phyloP scores from a whole-genome alignment of 306 rosid genomes.

The Cicer judaicum region DNA sequence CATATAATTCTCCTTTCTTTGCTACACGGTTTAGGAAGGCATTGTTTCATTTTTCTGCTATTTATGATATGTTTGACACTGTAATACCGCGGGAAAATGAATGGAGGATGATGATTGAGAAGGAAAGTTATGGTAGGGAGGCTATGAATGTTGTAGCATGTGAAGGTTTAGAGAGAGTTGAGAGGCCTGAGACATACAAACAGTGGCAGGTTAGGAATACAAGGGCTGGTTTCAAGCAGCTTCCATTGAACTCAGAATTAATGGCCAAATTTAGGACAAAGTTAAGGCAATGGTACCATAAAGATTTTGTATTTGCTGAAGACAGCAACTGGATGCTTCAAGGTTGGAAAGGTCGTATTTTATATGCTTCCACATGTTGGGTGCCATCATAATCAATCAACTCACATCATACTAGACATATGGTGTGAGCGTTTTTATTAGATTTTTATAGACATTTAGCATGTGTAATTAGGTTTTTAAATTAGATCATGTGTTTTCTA shows the following conservation, averaged over 20 bases:
- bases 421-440: not conserved
- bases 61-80: slow-evolving; percentile 62
- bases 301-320: slow-evolving; percentile 69
- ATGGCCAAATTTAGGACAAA: slow-evolving; percentile 47
- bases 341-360: slow-evolving; percentile 84
- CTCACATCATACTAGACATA: not conserved
- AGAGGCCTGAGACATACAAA: slow-evolving; percentile 82
- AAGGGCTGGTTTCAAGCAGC: slow-evolving; percentile 69
- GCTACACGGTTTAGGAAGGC: slow-evolving; percentile 77
- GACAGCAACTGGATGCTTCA: slow-evolving; percentile 75
- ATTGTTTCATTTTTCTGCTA: slow-evolving; percentile 69
- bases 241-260: slow-evolving; percentile 56
- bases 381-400: slow-evolving; percentile 58
- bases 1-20: slow-evolving; percentile 77
- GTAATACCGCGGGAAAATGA: slow-evolving; percentile 52
- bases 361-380: slow-evolving; percentile 77
- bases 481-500: not conserved
- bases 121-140: slow-evolving; percentile 65
- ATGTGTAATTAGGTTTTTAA: not conserved
- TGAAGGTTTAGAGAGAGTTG: slow-evolving; percentile 73
- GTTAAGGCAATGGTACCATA: slow-evolving; percentile 61
- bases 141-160: slow-evolving; percentile 75
- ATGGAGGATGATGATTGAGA: slow-evolving; percentile 63
- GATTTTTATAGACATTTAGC: not conserved
- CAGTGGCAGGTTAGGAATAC: slow-evolving; percentile 67